These are phyloP conservation scores for Stephanocyclus meneghinianus DNA, from an alignment of 352 stramenopile genomes.

Conservation along the genomic window DNA sequence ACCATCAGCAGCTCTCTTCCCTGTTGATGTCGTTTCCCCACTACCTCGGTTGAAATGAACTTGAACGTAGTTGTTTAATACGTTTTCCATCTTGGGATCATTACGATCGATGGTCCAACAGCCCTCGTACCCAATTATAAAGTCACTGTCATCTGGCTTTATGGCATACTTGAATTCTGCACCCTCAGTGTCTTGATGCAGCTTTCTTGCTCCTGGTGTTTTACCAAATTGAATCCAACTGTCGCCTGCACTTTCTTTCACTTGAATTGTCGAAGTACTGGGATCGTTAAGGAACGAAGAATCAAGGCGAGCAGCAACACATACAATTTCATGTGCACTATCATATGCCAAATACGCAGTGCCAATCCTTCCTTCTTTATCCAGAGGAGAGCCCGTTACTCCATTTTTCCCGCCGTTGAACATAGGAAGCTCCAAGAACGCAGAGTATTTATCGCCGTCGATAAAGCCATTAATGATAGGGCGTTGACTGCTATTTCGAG, in stretches of 20 bases:
- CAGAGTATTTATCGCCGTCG: neutral
- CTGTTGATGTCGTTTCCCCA: too few species aligned
- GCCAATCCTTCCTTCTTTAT: neutral
- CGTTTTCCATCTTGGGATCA: slow-evolving; percentile 1
- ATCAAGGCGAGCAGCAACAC: neutral
- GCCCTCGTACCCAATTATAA: neutral
- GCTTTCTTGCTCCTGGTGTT: neutral
- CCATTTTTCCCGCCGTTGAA: neutral
- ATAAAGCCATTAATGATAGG: neutral
- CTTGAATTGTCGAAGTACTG: neutral
- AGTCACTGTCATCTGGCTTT: neutral
- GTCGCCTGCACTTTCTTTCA: neutral
- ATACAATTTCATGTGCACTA: neutral
- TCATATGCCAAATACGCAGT: neutral
- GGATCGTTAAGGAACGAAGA: neutral
- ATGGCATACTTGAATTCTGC: neutral
- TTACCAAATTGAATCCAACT: neutral
- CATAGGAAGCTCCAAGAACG: neutral
- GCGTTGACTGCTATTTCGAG: neutral
- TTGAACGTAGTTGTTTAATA: neutral
- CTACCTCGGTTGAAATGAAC: too few species aligned
- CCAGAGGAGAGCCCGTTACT: neutral
- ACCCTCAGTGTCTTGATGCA: too few species aligned
- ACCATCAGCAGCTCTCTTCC: too few species aligned
- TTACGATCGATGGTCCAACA: neutral